Base-by-base conservation (phyloP, 306 rosid genomes). In the Sechiopsis laciniata region DNA sequence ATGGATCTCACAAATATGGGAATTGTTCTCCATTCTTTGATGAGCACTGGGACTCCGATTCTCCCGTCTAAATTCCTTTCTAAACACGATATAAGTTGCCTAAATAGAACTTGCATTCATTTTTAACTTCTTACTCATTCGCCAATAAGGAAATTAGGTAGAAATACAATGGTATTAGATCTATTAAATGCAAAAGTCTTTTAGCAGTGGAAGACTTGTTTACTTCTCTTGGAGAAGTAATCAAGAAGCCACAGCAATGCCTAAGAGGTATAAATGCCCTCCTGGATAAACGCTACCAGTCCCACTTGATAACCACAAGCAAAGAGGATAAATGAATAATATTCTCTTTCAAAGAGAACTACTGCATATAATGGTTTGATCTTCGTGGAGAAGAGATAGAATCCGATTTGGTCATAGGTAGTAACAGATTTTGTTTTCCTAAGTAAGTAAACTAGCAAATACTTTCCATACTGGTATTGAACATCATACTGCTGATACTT, bases 201-300 rank as follows among this genome's bases (percentile, higher is more conserved):
- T 53, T 53, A 53, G 57, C 57, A 53, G 57, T 53, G 57, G 57
- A 14, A 53, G 21, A 19, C 57, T 53, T 53, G 57, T 53, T 53
- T 53, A 15, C 2, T 53, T 53, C 57, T 53, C 56, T 53, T 53
- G 57, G 57, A 15, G 15, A 53, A 53, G 17, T 16, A 53, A 53
- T 53, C 20, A 6, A 16, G 57, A 53, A 53, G 20, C 21, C 20
- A 14, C 57, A 16, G 9, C 57, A 53, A 15, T 53, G 57, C 21
- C 57, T 53, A 11, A 48, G 53, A 53, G 57, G 57, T 7, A 16
- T 16, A 16, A 16, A 53, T n/a, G 21, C 20, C 57, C 56, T 53
- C 56, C n/a, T 14, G 4, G 56, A 53, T 53, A 53, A 7, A 53
- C 56, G 3, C 58, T 32, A 2, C 37, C 37, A 32, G 37, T 54